Base-by-base conservation (phyloP, 2,329 filamentous ascomycete species). In the Colletotrichum sp. region DNA sequence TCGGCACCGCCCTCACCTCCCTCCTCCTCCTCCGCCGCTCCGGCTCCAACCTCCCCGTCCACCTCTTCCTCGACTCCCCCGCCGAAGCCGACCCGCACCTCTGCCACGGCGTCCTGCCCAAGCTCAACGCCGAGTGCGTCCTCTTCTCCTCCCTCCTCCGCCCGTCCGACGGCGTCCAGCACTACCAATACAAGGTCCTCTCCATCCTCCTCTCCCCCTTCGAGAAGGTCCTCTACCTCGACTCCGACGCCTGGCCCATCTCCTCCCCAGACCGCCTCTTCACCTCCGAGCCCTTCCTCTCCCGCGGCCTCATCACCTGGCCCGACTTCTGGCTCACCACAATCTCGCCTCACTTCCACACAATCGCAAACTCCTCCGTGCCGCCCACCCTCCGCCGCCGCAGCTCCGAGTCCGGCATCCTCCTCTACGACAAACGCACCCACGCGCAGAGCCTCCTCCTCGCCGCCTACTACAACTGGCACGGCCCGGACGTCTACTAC, bases 181-280 rank as follows among this genome's bases (percentile, higher is more conserved):
- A 87, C 64, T 91, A 87, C 79, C 90, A 92, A 79, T 88, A 89
- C 83, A 92, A 92, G 80, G 85, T 89, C 49, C 88, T 92, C 77
- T 85, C 90, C 6, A 87, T 92, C 21, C 83, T 92, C 4, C 89
- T 92, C 77, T 91, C 90, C 2, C 89, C 89, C 6, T 92, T 92
- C 78, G 88, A 91, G 79, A 86, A 91, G 69, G 86, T 91, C 13
- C 84, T 92, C 21, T 91, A 90, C 81, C 87, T 92, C 79, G 91
- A 92, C 79, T 88, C 89, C 71, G 90, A 92, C 79, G 87, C 86
- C 76, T 90, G 91, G 79, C 89, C 90, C 6, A 74, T 85, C 36
- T 77, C 78, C 72, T 82, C 81, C 66, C 83, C 84, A 1, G 82
- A 85, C 15, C 76, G 81, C 6, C 81, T 92, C 16, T 89, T 92